Evolutionary conservation across 2,329 filamentous ascomycete species (phyloP).

Genomic region (Dothistroma pini): DNA sequence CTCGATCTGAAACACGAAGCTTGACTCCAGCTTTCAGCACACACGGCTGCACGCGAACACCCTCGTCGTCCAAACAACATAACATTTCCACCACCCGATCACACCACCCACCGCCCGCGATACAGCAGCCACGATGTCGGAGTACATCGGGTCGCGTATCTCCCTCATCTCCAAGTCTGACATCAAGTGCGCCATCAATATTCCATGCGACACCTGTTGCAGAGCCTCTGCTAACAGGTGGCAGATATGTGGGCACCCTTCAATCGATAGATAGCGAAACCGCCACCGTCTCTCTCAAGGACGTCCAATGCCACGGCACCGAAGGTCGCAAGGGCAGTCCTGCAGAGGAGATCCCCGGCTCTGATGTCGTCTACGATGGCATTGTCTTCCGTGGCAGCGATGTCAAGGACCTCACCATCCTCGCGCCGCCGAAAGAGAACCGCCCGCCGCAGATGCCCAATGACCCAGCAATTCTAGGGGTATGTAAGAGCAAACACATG

Average conservation of each 20-base stretch:
- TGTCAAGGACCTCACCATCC: conserved; percentile 95
- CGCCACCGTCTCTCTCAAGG: conserved; percentile 93
- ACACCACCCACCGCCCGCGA: background rate
- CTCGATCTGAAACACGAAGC: conserved; percentile 1
- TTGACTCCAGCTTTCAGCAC: background rate
- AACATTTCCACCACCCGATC: conserved; percentile 8
- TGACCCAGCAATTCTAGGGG: conserved; percentile 93
- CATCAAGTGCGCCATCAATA: conserved; percentile 66
- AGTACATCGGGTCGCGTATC: conserved; percentile 77
- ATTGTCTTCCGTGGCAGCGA: conserved; percentile 98
- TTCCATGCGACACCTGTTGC: background rate
- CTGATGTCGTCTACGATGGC: conserved; percentile 92
- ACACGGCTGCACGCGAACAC: background rate
- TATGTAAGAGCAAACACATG: conserved; percentile 57
- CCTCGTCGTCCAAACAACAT: conserved; percentile 5
- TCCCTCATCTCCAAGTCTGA: conserved; percentile 96
- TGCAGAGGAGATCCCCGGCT: conserved; percentile 76
- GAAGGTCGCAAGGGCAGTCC: conserved; percentile 80
- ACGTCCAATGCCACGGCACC: conserved; percentile 91
- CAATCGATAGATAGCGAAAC: conserved; percentile 98
- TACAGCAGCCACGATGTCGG: conserved; percentile 48
- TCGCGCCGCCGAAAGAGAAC: conserved; percentile 65
- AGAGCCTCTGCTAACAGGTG: conserved; percentile 8
- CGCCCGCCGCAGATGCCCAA: conserved; percentile 79
- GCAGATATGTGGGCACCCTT: conserved; percentile 88